These are phyloP conservation scores for Incumbomyces lentus DNA, from an alignment of 2,329 filamentous ascomycete genomes.

Conservation along the genomic window DNA sequence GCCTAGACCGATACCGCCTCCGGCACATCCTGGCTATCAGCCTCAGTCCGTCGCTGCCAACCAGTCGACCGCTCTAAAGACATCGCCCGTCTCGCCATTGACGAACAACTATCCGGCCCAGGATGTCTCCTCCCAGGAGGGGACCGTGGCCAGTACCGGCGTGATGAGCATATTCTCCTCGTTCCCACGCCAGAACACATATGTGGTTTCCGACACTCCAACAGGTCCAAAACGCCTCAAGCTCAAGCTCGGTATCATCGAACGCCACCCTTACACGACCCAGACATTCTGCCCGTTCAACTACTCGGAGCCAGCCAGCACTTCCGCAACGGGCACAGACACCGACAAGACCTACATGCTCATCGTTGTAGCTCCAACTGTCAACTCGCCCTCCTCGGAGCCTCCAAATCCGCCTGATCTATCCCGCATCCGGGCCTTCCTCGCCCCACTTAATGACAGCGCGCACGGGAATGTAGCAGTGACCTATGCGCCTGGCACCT, in stretches of 20 bases:
- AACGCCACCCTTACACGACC: constrained; percentile 86
- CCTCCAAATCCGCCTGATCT: constrained; percentile 59
- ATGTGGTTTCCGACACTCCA: constrained; percentile 7
- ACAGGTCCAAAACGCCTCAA: constrained; percentile 5
- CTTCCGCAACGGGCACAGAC: constrained; percentile 6
- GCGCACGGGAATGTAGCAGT: constrained; percentile 55
- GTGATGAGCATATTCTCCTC: constrained; percentile 87
- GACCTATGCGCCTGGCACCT: constrained; percentile 83
- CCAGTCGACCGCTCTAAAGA: constrained; percentile 82
- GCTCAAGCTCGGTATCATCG: constrained; percentile 47
- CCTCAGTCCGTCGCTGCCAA: constrained; percentile 56
- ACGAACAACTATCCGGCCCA: constrained; percentile 57
- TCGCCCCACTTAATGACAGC: constrained; percentile 44
- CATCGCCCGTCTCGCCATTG: constrained; percentile 66
- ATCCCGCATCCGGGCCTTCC: constrained; percentile 59
- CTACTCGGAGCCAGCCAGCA: constrained; percentile 28
- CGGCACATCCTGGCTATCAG: constrained; percentile 25
- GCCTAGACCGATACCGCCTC: constrained; percentile 22
- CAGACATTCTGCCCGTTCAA: constrained; percentile 84
- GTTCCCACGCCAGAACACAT: constrained; percentile 48
- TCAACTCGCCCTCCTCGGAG: constrained; percentile 28
- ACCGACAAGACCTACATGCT: constrained; percentile 49
- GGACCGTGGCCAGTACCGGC: constrained; percentile 33
- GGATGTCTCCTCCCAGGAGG: constrained; percentile 34
- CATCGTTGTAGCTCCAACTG: constrained; percentile 77